Percentiles rank a stretch among this genome's conserved stretches.
These are phyloP conservation scores for Blastomyces parvus DNA, from an alignment of 2,329 filamentous ascomycete genomes.

Conservation along the genomic window DNA sequence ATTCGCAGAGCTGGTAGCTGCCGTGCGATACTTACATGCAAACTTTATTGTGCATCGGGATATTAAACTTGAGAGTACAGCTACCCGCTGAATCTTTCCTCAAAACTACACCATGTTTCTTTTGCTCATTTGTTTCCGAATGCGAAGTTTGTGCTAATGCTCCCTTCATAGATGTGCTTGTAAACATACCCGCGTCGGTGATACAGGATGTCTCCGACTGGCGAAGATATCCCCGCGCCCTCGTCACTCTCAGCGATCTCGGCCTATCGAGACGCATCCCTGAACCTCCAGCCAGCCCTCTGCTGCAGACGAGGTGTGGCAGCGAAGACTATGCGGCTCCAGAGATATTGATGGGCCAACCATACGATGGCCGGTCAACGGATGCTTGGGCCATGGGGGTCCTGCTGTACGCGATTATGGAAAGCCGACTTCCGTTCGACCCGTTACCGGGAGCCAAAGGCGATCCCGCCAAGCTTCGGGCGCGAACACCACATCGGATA, in stretches of 20 bases:
- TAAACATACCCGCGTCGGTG: slow-evolving; percentile 65
- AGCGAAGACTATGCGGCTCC: slow-evolving; percentile 96
- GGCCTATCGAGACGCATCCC: slow-evolving; percentile 80
- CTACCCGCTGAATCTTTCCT: slow-evolving; percentile 2
- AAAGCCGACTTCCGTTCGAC: slow-evolving; percentile 89
- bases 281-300: slow-evolving; percentile 62
- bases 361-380: slow-evolving; percentile 83
- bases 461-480: slow-evolving; percentile 65
- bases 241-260: slow-evolving; percentile 83
- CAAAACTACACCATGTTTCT: slow-evolving; percentile 5
- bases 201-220: slow-evolving; percentile 61
- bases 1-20: slow-evolving; percentile 79
- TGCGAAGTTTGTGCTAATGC: slow-evolving; percentile 15
- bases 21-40: slow-evolving; percentile 75
- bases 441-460: slow-evolving; percentile 66
- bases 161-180: slow-evolving; percentile 62
- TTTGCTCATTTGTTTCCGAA: slow-evolving; percentile 6
- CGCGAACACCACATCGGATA: slow-evolving; percentile 84
- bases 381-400: slow-evolving; percentile 96
- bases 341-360: slow-evolving; percentile 88
- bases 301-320: slow-evolving; percentile 86
- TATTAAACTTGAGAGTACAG: slow-evolving; percentile 88
- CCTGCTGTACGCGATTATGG: slow-evolving; percentile 82
- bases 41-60: slow-evolving; percentile 88
- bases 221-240: slow-evolving; percentile 65